Percentiles rank a stretch among this genome's conserved stretches.
Conservation (phyloP, 257 asterid species). For the Handroanthus guayacan region DNA sequence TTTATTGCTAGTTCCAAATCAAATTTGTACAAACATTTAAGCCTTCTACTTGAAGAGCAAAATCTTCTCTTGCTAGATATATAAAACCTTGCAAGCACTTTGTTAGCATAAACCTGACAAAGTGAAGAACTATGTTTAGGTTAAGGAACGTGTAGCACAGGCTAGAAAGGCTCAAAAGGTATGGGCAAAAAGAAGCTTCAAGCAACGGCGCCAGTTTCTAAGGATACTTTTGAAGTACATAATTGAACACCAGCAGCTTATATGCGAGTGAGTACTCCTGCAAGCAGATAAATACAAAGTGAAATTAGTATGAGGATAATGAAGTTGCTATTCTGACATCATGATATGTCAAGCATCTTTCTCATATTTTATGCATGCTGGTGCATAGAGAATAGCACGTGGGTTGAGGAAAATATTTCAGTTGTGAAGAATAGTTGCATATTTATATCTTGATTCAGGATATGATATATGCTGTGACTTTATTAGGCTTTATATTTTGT, state of each 20-base stretch:
- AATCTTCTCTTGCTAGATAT: conserved; percentile 16
- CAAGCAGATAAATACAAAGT: neutral
- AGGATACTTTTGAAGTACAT: conserved; percentile 96
- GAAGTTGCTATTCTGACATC: neutral
- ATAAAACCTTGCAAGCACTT: conserved; percentile 3
- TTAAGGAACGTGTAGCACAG: conserved; percentile 86
- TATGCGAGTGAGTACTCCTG: conserved; percentile 88
- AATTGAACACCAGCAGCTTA: conserved; percentile 91
- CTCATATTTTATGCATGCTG: too few relatives aligned
- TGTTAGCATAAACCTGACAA: conserved; percentile 34
- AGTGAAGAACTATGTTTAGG: conserved; percentile 54
- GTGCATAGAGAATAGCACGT: too few relatives aligned
- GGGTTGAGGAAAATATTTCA: too few relatives aligned
- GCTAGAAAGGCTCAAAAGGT: conserved; percentile 91
- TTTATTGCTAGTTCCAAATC: conserved; percentile 16
- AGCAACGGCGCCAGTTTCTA: conserved; percentile 93
- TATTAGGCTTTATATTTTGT: too few relatives aligned
- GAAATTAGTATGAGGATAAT: neutral
- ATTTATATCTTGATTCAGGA: too few relatives aligned
- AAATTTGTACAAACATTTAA: conserved; percentile 9
- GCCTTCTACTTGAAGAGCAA: conserved; percentile 14
- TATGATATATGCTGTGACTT: too few relatives aligned
- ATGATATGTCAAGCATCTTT: too few relatives aligned
- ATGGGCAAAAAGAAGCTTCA: conserved; percentile 96
- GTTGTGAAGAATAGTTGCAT: too few relatives aligned